Conservation (phyloP, 352 stramenopile species). For the Phytophthora boehmeriae region DNA sequence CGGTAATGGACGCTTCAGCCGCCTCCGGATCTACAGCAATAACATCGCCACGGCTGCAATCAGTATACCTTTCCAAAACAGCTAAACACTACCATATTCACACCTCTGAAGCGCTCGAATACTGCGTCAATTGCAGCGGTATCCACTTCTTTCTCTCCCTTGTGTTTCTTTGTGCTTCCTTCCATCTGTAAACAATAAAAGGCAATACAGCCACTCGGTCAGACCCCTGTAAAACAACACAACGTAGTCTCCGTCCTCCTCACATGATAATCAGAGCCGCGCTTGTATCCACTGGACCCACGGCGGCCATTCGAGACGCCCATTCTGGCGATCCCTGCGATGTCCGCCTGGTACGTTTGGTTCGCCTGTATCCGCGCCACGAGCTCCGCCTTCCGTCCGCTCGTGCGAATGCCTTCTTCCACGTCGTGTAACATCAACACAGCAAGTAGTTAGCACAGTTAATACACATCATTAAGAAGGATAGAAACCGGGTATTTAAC, state of each 20-base stretch:
- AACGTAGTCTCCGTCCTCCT: conserved; percentile 3
- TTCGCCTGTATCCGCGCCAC: conserved; percentile 74
- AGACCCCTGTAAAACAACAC: background rate
- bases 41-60: conserved; percentile 5
- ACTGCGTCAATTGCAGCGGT: conserved; percentile 53
- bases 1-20: conserved; percentile 74
- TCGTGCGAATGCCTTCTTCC: conserved; percentile 62
- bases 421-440: background rate
- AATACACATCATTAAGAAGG: background rate
- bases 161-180: conserved; percentile 60
- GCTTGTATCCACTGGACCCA: conserved; percentile 28
- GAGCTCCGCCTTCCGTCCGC: conserved; percentile 79
- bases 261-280: conserved; percentile 34
- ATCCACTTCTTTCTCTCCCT: conserved; percentile 35
- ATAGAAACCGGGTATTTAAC: conserved; percentile 11
- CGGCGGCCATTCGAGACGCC: conserved; percentile 18
- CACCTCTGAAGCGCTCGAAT: conserved; percentile 75
- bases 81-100: too few relatives aligned
- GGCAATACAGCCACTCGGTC: background rate
- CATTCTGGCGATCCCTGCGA: conserved; percentile 33
- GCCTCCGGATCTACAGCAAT: conserved; percentile 43
- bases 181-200: conserved; percentile 14
- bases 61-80: background rate
- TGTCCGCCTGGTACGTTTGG: conserved; percentile 48
- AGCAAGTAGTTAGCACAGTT: too few relatives aligned